Base-by-base conservation (phyloP, 495 filamentous ascomycete species). In the Aspergillus carlsbadensis region DNA sequence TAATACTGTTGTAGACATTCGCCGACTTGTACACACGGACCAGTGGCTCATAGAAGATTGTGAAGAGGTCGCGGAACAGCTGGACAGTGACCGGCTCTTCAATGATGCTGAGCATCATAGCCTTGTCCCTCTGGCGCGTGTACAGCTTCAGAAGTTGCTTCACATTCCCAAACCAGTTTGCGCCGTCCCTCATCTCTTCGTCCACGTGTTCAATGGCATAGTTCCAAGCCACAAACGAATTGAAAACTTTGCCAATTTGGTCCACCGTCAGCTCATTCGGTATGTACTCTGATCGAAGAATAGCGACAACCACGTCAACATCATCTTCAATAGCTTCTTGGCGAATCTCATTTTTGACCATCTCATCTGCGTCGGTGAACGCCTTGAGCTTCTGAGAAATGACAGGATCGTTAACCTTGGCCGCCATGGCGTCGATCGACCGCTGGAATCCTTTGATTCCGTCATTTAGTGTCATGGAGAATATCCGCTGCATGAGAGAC, bases 1-100 rank as follows among this genome's bases (percentile, higher is more conserved):
- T 98, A 56, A 98, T 90, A 67, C 85, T 90, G 74, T 84, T 91
- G 79, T 98, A 98, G 26, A 98, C 94, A 62, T 98, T 98, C 60
- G 94, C 94, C 20, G 93, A 96, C 74, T 98, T 98, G 76, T 98
- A 98, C 0, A 98, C 94, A 18, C 94, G 82, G 14, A 98, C 87
- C 10, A 98, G 83, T 0, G 94, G 94, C 67, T 98, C 94, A 71
- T 98, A 98, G 78, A 98, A 98, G 65, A 98, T 97, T 17, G 91
- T 95, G 72, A 98, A 98, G 42, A 98, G 84, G 61, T 98, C 95
- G 37, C 91, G 85, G 80, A 98, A 94, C 40, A 98, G 78, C 64
- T 94, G 88, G 21, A 98, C 80, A 6, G 94, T 97, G 17, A 90
- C 90, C 0, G 94, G 90, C 72, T 98, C 94, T 74, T 97, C 91